Conservation (phyloP, 805 yeast species). For the Pichia eremophila region DNA sequence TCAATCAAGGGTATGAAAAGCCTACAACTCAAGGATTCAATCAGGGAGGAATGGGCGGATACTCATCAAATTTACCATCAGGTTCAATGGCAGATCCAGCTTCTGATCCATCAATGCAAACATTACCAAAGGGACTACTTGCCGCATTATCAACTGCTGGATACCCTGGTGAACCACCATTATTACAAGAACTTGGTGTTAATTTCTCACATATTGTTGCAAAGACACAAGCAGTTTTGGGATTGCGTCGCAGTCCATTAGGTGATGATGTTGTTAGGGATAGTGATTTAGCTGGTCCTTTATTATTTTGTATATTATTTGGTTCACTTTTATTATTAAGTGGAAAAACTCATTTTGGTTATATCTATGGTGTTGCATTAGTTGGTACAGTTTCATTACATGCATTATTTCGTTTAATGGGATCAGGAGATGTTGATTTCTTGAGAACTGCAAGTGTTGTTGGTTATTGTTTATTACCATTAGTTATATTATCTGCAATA, state of each 20-base stretch:
- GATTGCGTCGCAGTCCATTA: slow-evolving; percentile 51
- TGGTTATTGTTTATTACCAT: slow-evolving; percentile 88
- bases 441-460: slow-evolving; percentile 79
- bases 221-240: slow-evolving; percentile 79
- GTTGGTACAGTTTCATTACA: slow-evolving; percentile 84
- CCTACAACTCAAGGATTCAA: background rate
- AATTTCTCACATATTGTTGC: slow-evolving; percentile 79
- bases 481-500: slow-evolving; percentile 67
- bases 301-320: slow-evolving; percentile 76
- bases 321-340: slow-evolving; percentile 75
- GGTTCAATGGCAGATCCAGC: slow-evolving; percentile 6
- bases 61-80: slow-evolving; percentile 2
- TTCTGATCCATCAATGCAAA: slow-evolving; percentile 2
- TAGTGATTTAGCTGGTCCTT: slow-evolving; percentile 91
- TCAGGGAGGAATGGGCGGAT: background rate
- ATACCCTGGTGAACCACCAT: slow-evolving; percentile 89
- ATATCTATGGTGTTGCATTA: slow-evolving; percentile 90
- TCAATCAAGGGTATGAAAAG: background rate
- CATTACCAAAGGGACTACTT: slow-evolving; percentile 47
- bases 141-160: slow-evolving; percentile 93
- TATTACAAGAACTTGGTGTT: slow-evolving; percentile 87
- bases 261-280: slow-evolving; percentile 76
- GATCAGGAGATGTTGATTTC: slow-evolving; percentile 43
- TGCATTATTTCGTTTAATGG: slow-evolving; percentile 79
- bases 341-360: slow-evolving; percentile 94